Conservation (phyloP, 2,329 filamentous ascomycete species). For the Endothia cerciana region DNA sequence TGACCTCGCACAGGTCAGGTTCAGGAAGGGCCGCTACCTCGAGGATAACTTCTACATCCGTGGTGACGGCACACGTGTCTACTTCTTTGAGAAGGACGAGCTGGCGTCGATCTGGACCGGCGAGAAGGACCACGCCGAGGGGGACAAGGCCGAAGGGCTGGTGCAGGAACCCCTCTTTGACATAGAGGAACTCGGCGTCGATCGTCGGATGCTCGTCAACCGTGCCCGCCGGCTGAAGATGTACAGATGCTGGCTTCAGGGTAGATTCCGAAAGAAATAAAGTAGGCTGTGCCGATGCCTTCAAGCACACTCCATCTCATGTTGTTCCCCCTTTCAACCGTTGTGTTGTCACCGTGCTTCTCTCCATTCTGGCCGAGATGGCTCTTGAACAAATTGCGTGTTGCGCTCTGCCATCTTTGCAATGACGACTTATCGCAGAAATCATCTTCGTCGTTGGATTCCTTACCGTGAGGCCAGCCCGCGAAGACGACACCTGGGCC, state of each 20-base stretch:
- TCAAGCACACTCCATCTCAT: background rate
- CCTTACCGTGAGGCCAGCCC: too few species aligned
- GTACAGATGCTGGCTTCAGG: constrained; percentile 97
- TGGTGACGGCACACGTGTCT: constrained; percentile 93
- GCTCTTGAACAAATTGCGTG: too few species aligned
- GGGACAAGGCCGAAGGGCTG: constrained; percentile 35
- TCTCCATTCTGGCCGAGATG: background rate
- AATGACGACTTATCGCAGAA: too few species aligned
- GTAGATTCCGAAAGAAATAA: constrained; percentile 73
- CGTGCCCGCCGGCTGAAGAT: constrained; percentile 90
- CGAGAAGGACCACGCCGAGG: constrained; percentile 35
- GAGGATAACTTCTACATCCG: constrained; percentile 97
- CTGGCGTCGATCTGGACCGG: constrained; percentile 78
- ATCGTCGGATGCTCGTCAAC: constrained; percentile 90
- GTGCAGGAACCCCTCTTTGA: constrained; percentile 58
- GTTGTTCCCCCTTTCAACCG: too few species aligned
- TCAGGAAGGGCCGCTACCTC: constrained; percentile 92
- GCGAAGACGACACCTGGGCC: too few species aligned
- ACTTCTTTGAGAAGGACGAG: constrained; percentile 93
- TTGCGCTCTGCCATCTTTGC: background rate
- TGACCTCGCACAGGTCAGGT: constrained; percentile 93
- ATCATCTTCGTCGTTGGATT: background rate
- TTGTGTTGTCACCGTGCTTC: background rate
- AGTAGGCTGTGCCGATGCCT: constrained; percentile 22
- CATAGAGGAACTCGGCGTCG: constrained; percentile 77